phyloP scores from a whole-genome alignment of 192 early-diverging fungal genomes.

The Coemansia sp. region DNA sequence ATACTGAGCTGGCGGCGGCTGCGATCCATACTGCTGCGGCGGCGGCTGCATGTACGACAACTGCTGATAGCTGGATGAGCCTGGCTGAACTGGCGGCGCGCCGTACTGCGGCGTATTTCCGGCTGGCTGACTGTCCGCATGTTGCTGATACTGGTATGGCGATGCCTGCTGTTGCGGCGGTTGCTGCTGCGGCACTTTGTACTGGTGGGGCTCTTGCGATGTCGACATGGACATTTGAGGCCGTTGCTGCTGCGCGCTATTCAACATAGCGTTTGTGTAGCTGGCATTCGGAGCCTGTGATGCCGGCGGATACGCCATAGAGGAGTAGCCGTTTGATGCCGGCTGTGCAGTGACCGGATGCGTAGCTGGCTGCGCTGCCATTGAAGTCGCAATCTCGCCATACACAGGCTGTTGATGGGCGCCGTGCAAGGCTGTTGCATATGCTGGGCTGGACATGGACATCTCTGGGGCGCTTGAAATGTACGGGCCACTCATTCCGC shows the following conservation, averaged over 20 bases:
- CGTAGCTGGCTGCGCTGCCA: constrained; percentile 9
- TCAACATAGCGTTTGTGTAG: constrained; percentile 15
- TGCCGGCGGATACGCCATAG: constrained; percentile 25
- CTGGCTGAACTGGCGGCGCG: constrained; percentile 8
- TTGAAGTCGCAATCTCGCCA: constrained; percentile 15
- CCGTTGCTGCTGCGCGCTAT: constrained; percentile 15
- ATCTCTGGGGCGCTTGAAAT: constrained; percentile 5
- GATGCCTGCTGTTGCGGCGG: constrained; percentile 21
- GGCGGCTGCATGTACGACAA: constrained; percentile 11
- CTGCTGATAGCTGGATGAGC: constrained; percentile 24
- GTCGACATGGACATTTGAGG: constrained; percentile 6
- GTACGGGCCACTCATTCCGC: constrained; percentile 11
- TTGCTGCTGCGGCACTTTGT: constrained; percentile 14
- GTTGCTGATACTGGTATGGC: constrained; percentile 16
- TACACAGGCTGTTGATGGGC: constrained; percentile 24
- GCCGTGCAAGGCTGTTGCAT: constrained; percentile 20
- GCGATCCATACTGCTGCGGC: constrained; percentile 15
- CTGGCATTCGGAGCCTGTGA: constrained; percentile 20
- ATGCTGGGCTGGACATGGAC: constrained; percentile 14
- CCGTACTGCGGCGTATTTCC: not conserved
- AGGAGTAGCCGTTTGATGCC: constrained; percentile 15
- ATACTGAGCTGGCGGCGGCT: constrained; percentile 19
- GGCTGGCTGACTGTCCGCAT: constrained; percentile 6
- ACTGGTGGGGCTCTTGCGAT: constrained; percentile 17
- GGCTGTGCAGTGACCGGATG: constrained; percentile 26